Conservation (phyloP, 495 filamentous ascomycete genomes). For the Daldinia caldariorum region DNA sequence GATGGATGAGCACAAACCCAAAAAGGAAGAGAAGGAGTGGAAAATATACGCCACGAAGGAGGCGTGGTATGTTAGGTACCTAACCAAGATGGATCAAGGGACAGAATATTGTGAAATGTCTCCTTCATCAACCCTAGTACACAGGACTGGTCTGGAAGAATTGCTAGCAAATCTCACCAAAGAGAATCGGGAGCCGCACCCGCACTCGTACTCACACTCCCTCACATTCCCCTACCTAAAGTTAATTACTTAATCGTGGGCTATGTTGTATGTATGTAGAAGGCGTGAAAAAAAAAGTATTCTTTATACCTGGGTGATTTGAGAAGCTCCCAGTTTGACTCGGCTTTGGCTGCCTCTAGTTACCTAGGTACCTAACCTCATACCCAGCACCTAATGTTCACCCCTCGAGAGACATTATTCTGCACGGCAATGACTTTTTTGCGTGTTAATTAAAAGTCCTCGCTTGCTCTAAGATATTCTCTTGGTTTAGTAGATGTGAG, state of each 20-base stretch:
- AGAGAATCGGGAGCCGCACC: too few relatives aligned
- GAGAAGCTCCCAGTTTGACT: background rate
- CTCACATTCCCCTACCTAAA: too few relatives aligned
- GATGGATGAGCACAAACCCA: background rate
- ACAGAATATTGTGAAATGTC: slow-evolving; percentile 87
- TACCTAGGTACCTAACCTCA: too few relatives aligned
- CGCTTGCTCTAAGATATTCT: background rate
- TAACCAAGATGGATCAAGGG: slow-evolving; percentile 36
- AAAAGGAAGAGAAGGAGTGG: slow-evolving; percentile 7
- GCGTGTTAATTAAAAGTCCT: too few relatives aligned
- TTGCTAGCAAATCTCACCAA: too few relatives aligned
- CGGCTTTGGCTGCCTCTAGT: too few relatives aligned
- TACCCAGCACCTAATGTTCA: too few relatives aligned
- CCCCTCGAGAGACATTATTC: too few relatives aligned
- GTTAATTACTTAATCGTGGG: background rate
- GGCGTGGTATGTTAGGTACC: slow-evolving; percentile 16
- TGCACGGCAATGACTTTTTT: too few relatives aligned
- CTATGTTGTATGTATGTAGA: background rate
- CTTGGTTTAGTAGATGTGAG: too few relatives aligned
- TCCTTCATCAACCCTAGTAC: slow-evolving; percentile 23
- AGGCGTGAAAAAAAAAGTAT: background rate
- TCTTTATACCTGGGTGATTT: background rate
- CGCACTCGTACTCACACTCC: too few relatives aligned
- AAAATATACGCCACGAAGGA: slow-evolving; percentile 6
- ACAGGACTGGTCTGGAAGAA: slow-evolving; percentile 1